phyloP scores from a whole-genome alignment of 2,329 filamentous ascomycete genomes.

The Arthrobotrys pseudoclavata region DNA sequence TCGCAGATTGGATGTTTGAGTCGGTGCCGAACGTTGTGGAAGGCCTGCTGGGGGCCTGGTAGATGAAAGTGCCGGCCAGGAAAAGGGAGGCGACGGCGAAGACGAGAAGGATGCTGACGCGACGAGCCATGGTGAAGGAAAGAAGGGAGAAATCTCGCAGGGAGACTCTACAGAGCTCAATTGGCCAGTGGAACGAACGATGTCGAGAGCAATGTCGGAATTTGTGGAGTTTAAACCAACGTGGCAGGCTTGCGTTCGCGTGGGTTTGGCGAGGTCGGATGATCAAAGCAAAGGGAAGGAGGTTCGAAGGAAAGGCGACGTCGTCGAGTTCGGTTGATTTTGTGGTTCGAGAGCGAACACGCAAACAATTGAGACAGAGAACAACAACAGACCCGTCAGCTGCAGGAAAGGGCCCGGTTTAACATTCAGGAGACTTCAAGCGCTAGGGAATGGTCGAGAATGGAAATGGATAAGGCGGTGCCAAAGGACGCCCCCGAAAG shows the following conservation, averaged over 20 bases:
- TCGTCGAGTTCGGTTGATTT: constrained; percentile 9
- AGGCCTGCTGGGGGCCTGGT: constrained; percentile 53
- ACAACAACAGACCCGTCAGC: not conserved
- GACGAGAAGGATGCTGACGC: constrained; percentile 58
- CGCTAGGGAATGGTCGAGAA: not conserved
- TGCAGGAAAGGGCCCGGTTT: constrained; percentile 6
- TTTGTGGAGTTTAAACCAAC: constrained; percentile 18
- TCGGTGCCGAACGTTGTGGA: constrained; percentile 20
- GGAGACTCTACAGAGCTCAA: constrained; percentile 26
- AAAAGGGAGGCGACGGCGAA: constrained; percentile 60
- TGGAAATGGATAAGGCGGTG: not conserved
- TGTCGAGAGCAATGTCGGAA: not conserved
- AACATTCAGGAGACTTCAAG: constrained; percentile 7
- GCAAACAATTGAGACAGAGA: not conserved
- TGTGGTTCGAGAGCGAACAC: constrained; percentile 2
- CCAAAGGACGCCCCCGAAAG: not conserved
- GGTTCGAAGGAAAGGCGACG: not conserved
- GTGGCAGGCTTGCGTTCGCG: constrained; percentile 24
- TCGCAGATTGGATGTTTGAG: not conserved
- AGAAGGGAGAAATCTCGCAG: constrained; percentile 13
- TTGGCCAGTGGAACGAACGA: constrained; percentile 21
- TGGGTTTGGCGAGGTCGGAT: constrained; percentile 33
- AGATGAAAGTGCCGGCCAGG: constrained; percentile 60
- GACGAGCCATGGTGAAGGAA: constrained; percentile 60
- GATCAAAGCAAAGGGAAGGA: constrained; percentile 24